Conservation (phyloP, 768 basidiomycete genomes). For the Fomitopsis pulvina region DNA sequence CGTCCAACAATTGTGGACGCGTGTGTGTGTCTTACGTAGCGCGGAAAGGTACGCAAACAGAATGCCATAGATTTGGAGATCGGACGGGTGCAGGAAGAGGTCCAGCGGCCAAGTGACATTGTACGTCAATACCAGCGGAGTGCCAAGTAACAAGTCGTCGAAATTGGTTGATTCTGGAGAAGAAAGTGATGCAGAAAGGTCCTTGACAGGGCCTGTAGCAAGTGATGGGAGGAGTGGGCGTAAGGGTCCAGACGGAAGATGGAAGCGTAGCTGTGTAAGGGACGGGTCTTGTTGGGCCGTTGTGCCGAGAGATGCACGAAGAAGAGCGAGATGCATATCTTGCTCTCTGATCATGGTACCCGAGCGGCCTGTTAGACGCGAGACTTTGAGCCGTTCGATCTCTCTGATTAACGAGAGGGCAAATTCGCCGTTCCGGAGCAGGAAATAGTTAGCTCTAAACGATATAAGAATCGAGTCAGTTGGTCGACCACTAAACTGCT, state of each 20-base stretch:
- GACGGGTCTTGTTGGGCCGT: slow-evolving; percentile 82
- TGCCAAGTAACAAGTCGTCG: slow-evolving; percentile 74
- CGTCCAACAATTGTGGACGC: slow-evolving; percentile 77
- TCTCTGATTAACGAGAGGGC: slow-evolving; percentile 78
- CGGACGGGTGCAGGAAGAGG: slow-evolving; percentile 74
- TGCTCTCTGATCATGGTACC: slow-evolving; percentile 85
- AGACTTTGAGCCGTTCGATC: slow-evolving; percentile 76
- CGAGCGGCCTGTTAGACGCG: slow-evolving; percentile 63
- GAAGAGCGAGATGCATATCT: slow-evolving; percentile 79
- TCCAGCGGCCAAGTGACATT: slow-evolving; percentile 82
- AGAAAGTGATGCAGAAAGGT: slow-evolving; percentile 37
- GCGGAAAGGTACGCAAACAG: slow-evolving; percentile 82
- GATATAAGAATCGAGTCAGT: not conserved
- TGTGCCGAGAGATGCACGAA: slow-evolving; percentile 85
- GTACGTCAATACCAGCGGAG: slow-evolving; percentile 65
- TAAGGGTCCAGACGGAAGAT: slow-evolving; percentile 74
- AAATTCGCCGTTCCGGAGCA: slow-evolving; percentile 86
- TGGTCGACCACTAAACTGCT: not conserved
- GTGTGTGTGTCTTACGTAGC: slow-evolving; percentile 76
- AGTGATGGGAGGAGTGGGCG: slow-evolving; percentile 79
- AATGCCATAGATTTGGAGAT: slow-evolving; percentile 66
- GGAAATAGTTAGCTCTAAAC: slow-evolving; percentile 77
- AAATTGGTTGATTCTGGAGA: slow-evolving; percentile 45
- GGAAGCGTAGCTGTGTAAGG: slow-evolving; percentile 66
- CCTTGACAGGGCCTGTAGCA: slow-evolving; percentile 21